Evolutionary conservation across 768 basidiomycete species (phyloP).

Genomic region (Leccinum truebloodii): DNA sequence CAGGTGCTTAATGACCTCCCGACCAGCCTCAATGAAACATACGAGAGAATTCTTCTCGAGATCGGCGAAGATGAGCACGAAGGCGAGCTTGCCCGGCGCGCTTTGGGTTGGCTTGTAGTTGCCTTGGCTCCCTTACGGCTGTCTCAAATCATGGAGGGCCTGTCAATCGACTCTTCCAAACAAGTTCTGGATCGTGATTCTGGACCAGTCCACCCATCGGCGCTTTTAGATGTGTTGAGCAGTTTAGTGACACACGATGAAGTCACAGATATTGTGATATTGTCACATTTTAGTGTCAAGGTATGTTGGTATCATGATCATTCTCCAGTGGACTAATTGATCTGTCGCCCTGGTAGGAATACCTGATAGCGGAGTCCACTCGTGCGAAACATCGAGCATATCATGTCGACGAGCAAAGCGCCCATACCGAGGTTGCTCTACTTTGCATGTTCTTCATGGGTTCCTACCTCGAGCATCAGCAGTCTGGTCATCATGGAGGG

Average conservation of each 20-base stretch:
- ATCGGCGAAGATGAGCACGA: not conserved
- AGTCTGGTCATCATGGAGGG: not conserved
- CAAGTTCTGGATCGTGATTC: not conserved
- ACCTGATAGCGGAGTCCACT: not conserved
- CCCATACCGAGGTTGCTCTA: too few species aligned
- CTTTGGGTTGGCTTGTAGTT: slow-evolving; percentile 14
- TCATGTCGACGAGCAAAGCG: not conserved
- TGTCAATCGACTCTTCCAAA: slow-evolving; percentile 1
- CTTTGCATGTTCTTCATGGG: not conserved
- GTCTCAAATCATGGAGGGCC: slow-evolving; percentile 10
- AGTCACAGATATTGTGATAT: not conserved
- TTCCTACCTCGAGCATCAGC: not conserved
- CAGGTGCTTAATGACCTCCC: slow-evolving; percentile 7
- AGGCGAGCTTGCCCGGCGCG: not conserved
- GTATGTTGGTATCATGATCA: not conserved
- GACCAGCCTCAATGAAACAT: slow-evolving; percentile 5
- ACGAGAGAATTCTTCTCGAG: slow-evolving; percentile 2
- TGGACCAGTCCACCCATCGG: not conserved
- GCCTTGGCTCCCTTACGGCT: slow-evolving; percentile 8
- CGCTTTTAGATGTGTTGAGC: not conserved
- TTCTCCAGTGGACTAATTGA: not conserved
- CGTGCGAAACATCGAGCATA: not conserved
- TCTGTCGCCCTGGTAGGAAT: not conserved
- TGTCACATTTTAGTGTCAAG: not conserved
- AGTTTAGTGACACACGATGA: not conserved